Conservation (phyloP, 2,329 filamentous ascomycete species). For the Ambrosiella cleistominuta region DNA sequence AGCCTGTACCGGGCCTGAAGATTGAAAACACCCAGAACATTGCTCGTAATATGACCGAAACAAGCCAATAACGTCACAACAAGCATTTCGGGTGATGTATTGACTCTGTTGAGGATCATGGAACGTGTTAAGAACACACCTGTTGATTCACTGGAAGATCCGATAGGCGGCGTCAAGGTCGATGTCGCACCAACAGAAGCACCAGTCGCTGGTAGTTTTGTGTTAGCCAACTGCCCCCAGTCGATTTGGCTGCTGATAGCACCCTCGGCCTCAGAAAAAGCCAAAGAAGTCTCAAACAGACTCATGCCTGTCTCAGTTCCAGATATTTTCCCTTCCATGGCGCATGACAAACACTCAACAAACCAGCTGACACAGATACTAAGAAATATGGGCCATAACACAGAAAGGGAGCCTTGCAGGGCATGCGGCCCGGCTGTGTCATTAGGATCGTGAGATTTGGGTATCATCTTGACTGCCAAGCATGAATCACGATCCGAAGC, state of each 20-base stretch:
- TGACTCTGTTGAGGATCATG: conserved; percentile 62
- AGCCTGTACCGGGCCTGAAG: conserved; percentile 67
- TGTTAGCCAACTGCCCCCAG: conserved; percentile 40
- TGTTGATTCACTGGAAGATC: conserved; percentile 15
- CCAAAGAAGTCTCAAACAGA: conserved; percentile 85
- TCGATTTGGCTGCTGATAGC: conserved; percentile 67
- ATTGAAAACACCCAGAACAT: conserved; percentile 63
- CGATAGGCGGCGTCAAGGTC: conserved; percentile 13
- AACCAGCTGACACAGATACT: conserved; percentile 63
- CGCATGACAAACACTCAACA: conserved; percentile 72
- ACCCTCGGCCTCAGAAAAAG: conserved; percentile 87
- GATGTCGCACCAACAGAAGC: background rate
- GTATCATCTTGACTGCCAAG: conserved; percentile 50
- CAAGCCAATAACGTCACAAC: conserved; percentile 75
- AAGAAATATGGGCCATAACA: conserved; percentile 58
- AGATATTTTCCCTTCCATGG: conserved; percentile 64
- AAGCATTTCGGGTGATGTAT: conserved; percentile 77
- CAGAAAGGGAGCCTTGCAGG: conserved; percentile 59
- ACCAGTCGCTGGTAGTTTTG: conserved; percentile 26
- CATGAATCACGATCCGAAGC: conserved; percentile 62
- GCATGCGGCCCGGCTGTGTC: conserved; percentile 17
- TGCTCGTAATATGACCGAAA: conserved; percentile 75
- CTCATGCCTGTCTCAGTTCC: conserved; percentile 89
- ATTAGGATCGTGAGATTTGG: conserved; percentile 29
- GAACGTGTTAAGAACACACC: conserved; percentile 30